Evolutionary conservation across 2,329 filamentous ascomycete genomes (phyloP).

Genomic region (Lachnellula occidentalis): DNA sequence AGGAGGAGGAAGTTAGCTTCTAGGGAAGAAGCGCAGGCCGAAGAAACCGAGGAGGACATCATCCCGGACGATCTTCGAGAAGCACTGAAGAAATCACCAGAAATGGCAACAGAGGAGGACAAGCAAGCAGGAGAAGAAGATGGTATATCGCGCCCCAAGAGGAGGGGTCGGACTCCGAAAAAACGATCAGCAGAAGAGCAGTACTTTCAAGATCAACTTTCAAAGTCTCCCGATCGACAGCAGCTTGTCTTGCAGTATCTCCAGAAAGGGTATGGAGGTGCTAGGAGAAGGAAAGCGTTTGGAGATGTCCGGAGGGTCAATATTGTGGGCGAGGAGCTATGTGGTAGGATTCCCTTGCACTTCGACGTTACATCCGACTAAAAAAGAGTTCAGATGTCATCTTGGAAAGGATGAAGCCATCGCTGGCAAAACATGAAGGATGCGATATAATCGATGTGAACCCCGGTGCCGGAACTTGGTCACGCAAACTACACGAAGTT

Average conservation of each 20-base stretch:
- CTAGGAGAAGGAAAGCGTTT: background rate
- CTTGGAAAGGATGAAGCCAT: slow-evolving; percentile 61
- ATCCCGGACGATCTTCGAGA: no score
- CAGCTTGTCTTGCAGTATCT: slow-evolving; percentile 3
- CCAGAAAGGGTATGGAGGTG: slow-evolving; percentile 2
- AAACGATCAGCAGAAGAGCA: background rate
- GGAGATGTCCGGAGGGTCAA: slow-evolving; percentile 44
- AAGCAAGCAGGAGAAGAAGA: no score
- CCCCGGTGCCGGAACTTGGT: slow-evolving; percentile 76
- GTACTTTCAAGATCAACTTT: background rate
- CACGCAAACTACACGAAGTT: slow-evolving; percentile 65
- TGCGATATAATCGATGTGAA: slow-evolving; percentile 86
- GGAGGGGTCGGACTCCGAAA: background rate
- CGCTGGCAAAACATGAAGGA: slow-evolving; percentile 63
- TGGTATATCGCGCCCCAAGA: background rate
- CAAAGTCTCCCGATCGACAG: background rate
- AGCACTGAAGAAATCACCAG: no score
- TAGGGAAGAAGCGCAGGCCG: background rate
- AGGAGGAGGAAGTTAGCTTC: background rate
- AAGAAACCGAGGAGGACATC: background rate
- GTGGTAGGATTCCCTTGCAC: slow-evolving; percentile 26
- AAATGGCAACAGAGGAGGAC: no score
- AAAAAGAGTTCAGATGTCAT: slow-evolving; percentile 23
- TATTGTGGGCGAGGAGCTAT: slow-evolving; percentile 46
- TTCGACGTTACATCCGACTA: background rate